Conservation (phyloP, 2,329 filamentous ascomycete genomes). For the Pseudocercospora macadamiae region DNA sequence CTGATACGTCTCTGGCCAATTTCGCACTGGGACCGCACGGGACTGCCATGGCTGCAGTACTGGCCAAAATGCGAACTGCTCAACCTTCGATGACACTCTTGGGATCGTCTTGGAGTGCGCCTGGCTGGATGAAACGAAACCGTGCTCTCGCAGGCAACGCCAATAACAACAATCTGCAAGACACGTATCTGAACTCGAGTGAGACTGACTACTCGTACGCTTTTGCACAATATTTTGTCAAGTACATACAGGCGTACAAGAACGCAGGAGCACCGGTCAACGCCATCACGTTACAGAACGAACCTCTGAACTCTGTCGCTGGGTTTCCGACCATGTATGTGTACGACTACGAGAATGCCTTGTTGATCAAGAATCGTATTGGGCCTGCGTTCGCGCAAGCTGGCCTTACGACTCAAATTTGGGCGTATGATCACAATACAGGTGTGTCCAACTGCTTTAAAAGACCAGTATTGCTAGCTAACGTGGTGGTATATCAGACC, state of each 20-base stretch:
- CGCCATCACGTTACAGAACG: constrained; percentile 29
- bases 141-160: constrained; percentile 15
- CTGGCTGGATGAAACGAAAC: constrained; percentile 29
- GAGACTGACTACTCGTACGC: constrained; percentile 21
- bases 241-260: constrained; percentile 26
- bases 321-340: constrained; percentile 27
- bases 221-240: constrained; percentile 28
- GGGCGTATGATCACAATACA: constrained; percentile 29
- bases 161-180: constrained; percentile 23
- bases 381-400: constrained; percentile 24
- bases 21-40: constrained; percentile 24
- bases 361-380: constrained; percentile 22
- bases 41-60: constrained; percentile 23
- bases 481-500: constrained; percentile 11
- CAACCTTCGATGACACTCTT: constrained; percentile 20
- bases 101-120: constrained; percentile 26
- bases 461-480: too few species aligned
- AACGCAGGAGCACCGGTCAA: constrained; percentile 19
- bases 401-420: constrained; percentile 18
- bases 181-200: constrained; percentile 19
- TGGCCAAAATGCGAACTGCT: constrained; percentile 21
- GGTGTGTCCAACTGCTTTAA: too few species aligned
- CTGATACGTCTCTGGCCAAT: constrained; percentile 19
- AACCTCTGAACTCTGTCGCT: constrained; percentile 18
- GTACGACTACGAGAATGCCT: constrained; percentile 22